Conservation (phyloP, 148 eudicot species). For the Cornus florida region DNA sequence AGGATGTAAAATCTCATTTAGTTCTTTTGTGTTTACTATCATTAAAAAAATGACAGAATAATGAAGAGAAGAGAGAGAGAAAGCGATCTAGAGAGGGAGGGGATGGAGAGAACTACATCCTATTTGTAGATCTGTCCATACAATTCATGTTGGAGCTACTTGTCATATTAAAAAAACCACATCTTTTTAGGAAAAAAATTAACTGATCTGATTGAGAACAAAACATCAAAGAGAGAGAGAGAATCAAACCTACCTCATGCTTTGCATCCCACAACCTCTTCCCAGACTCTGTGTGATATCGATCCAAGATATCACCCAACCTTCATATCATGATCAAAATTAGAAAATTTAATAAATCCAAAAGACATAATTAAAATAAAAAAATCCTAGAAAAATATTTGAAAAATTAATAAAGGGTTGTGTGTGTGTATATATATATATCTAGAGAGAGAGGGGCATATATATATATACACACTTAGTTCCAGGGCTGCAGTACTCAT, state of each 20-base stretch:
- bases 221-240: no score
- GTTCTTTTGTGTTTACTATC: constrained; percentile 30
- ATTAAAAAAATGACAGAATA: constrained; percentile 15
- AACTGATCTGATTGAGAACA: no score
- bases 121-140: constrained; percentile 61
- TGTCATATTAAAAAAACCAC: constrained; percentile 31
- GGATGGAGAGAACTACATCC: constrained; percentile 31
- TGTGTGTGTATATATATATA: no score
- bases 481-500: constrained; percentile 59
- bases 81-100: no score
- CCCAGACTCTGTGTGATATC: constrained; percentile 60
- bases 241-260: constrained; percentile 62
- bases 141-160: constrained; percentile 24
- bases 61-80: constrained; percentile 17
- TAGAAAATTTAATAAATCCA: no score
- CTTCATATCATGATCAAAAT: constrained; percentile 32
- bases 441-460: no score
- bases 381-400: no score
- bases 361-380: no score
- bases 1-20: neutral
- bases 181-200: no score
- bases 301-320: constrained; percentile 63
- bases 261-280: constrained; percentile 87
- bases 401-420: no score
- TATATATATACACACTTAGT: no score